These are phyloP conservation scores for Mangifera indica DNA, from an alignment of 345 rosid species.

Conservation along the genomic window DNA sequence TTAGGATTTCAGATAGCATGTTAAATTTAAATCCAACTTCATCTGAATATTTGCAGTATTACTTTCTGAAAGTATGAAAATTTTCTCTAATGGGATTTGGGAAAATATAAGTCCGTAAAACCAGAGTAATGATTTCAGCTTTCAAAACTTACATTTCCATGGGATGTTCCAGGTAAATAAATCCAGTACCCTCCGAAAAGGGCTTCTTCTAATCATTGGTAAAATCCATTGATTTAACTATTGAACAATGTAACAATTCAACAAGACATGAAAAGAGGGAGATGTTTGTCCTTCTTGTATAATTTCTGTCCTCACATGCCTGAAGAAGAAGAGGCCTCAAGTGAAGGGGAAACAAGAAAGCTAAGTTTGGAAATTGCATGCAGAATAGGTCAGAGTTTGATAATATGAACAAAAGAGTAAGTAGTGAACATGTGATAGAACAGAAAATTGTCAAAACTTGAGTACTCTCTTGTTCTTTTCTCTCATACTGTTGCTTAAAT, in stretches of 20 bases:
- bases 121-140: background rate
- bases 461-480: constrained; percentile 22
- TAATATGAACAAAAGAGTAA: background rate
- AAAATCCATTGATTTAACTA: background rate
- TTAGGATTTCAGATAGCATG: background rate
- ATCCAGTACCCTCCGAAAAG: background rate
- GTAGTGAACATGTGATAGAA: constrained; percentile 14
- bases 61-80: background rate
- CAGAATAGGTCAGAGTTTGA: constrained; percentile 12
- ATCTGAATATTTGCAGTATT: background rate
- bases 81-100: too few relatives aligned
- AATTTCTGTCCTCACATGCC: constrained; percentile 22
- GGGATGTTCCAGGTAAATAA: background rate
- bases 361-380: constrained; percentile 2
- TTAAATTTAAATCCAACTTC: too few relatives aligned
- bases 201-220: constrained; percentile 6
- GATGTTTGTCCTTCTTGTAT: background rate
- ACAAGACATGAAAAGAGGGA: background rate
- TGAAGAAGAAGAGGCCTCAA: background rate
- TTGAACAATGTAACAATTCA: too few relatives aligned
- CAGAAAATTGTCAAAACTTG: constrained; percentile 25
- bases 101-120: background rate
- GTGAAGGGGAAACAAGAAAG: background rate
- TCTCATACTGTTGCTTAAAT: constrained; percentile 15
- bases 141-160: background rate